A percentile compares a stretch with the other conserved stretches of the same genome.
These are phyloP conservation scores for Penicillium capsulatum DNA, from an alignment of 2,329 filamentous ascomycete genomes.

Conservation along the genomic window DNA sequence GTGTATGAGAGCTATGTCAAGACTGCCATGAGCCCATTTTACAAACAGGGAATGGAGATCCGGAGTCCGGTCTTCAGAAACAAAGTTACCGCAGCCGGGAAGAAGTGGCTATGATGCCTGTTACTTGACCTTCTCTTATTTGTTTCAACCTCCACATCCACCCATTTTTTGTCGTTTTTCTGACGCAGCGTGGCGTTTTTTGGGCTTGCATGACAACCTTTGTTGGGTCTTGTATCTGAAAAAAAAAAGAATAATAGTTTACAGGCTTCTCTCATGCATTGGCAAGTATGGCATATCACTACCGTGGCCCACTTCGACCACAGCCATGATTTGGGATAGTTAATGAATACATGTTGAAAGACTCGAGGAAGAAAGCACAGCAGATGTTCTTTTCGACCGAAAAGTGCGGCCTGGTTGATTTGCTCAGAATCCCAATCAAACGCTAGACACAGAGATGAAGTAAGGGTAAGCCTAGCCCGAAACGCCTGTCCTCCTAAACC, in stretches of 20 bases:
- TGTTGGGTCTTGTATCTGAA: slow-evolving; percentile 1
- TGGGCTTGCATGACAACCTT: slow-evolving; percentile 7
- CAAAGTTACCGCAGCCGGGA: slow-evolving; percentile 78
- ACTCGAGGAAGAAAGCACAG: no score
- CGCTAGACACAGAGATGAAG: background rate
- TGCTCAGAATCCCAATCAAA: no score
- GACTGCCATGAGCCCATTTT: slow-evolving; percentile 96
- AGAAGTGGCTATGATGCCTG: slow-evolving; percentile 70
- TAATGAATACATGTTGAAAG: no score
- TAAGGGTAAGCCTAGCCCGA: slow-evolving; percentile 1
- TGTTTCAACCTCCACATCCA: no score
- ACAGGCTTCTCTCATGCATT: no score
- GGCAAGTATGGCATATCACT: no score
- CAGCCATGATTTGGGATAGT: no score
- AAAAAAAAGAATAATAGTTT: no score
- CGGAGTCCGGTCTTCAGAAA: slow-evolving; percentile 79
- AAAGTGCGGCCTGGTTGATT: no score
- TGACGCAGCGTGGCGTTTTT: slow-evolving; percentile 24
- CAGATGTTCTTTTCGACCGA: no score
- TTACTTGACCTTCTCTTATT: background rate
- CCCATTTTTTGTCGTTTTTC: slow-evolving; percentile 4
- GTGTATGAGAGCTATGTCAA: slow-evolving; percentile 97
- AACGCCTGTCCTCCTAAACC: slow-evolving; percentile 18
- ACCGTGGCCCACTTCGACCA: no score
- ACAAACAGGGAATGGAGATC: slow-evolving; percentile 77